These are phyloP conservation scores for Candida neerlandica DNA, from an alignment of 1,139 yeast species.

Conservation along the genomic window DNA sequence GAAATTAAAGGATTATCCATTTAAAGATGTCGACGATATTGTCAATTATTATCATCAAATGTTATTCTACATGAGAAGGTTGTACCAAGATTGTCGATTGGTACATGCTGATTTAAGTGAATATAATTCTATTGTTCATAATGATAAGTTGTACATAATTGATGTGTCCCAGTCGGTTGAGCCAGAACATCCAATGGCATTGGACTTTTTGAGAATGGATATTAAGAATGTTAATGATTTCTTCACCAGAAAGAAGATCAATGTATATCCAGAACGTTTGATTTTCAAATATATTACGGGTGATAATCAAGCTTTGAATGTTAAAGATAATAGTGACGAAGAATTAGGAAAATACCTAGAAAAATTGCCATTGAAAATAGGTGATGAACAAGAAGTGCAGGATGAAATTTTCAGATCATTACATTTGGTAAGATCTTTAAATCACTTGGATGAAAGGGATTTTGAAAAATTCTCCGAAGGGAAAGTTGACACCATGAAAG, in stretches of 20 bases:
- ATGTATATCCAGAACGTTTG: constrained; percentile 77
- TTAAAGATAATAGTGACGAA: constrained; percentile 44
- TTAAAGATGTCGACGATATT: constrained; percentile 64
- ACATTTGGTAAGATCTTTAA: constrained; percentile 77
- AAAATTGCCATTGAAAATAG: constrained; percentile 54
- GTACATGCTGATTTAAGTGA: constrained; percentile 98
- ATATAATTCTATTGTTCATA: constrained; percentile 86
- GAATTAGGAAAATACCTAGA: constrained; percentile 41
- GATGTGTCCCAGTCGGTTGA: constrained; percentile 98
- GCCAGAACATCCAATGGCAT: constrained; percentile 96
- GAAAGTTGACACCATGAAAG: constrained; percentile 74
- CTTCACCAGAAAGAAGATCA: constrained; percentile 69
- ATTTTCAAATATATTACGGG: constrained; percentile 73
- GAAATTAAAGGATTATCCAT: constrained; percentile 77
- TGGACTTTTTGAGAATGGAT: constrained; percentile 95
- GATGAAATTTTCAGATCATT: constrained; percentile 89
- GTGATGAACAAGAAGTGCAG: constrained; percentile 48
- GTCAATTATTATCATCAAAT: constrained; percentile 73
- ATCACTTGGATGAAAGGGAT: constrained; percentile 83
- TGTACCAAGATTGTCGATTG: constrained; percentile 85
- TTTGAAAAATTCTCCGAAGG: constrained; percentile 81
- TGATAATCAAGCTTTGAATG: constrained; percentile 35
- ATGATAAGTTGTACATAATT: constrained; percentile 79
- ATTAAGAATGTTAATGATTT: constrained; percentile 92
- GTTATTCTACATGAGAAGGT: constrained; percentile 79